These are phyloP conservation scores for Pleurotus salmoneostramineus DNA, from an alignment of 768 basidiomycete species.

Conservation along the genomic window DNA sequence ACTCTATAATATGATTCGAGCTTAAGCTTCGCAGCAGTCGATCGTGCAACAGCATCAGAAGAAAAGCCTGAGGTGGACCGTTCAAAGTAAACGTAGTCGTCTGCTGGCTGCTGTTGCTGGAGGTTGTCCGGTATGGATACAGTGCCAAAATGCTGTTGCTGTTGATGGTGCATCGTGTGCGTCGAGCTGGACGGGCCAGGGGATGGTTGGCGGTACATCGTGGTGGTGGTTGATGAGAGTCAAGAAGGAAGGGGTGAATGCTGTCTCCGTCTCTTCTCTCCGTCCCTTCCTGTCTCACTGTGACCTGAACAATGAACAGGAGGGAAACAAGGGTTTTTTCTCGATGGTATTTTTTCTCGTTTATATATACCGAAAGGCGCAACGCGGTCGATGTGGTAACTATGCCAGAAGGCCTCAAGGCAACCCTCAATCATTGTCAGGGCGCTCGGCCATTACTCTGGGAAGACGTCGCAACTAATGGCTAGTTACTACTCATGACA, in stretches of 20 bases:
- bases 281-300: too few relatives aligned
- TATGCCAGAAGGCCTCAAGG: background rate
- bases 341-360: background rate
- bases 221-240: conserved; percentile 3
- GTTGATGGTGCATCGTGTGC: conserved; percentile 22
- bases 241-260: conserved; percentile 14
- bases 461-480: too few relatives aligned
- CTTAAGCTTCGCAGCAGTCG: conserved; percentile 93
- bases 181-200: conserved; percentile 34
- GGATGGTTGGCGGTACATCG: conserved; percentile 31
- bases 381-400: conserved; percentile 4
- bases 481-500: background rate
- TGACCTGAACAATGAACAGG: background rate
- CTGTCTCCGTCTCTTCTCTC: conserved; percentile 1
- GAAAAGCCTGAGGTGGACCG: conserved; percentile 79
- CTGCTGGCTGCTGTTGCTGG: conserved; percentile 33
- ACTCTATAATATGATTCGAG: conserved; percentile 98
- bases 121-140: conserved; percentile 17
- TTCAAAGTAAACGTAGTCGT: conserved; percentile 90
- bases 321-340: background rate
- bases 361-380: background rate
- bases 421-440: background rate
- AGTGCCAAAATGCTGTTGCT: conserved; percentile 29
- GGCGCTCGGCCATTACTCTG: background rate
- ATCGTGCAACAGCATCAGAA: conserved; percentile 81